Evolutionary conservation across 768 basidiomycete genomes (phyloP), one percentile per base, ranked within the genome.

Genomic region (Boletus tylopilopsis): DNA sequence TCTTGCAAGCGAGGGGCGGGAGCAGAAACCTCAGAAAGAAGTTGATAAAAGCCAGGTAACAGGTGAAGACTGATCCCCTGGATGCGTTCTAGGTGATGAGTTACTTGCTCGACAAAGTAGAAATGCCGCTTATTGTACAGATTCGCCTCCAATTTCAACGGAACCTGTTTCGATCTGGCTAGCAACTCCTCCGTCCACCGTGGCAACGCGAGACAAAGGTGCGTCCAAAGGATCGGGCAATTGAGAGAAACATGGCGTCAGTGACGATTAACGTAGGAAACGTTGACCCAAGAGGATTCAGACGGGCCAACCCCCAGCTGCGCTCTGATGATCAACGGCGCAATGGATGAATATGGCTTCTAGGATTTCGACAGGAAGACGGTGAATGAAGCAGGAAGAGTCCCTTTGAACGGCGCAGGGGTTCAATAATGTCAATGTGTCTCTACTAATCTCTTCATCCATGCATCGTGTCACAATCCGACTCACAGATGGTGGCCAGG

Each of bases 161-260:
- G 61, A 9, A 71, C 71, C 58, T 61, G 68, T 47, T 73, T 76
- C 0, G 76, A 78, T n/a, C 77, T 67, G 25, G 58, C 60, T 25
- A 78, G 45, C 69, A 75, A 73, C 54, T 72, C 73, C 30, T 69
- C 59, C 8, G 67, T 67, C 70, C 73, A 73, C 36, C 51, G 58
- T 1, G 67, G 63, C 9, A 63, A 64, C 4, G 45, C 52, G 33
- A 72, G 63, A 11, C 66, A 54, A 19, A 69, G 60, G 33, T 57
- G 55, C 15, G 47, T 64, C 76, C 77, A 79, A 32, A 78, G 63
- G 15, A 37, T 51, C 3, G 74, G 68, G 41, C 63, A 71, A 33
- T 60, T 62, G 2, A 77, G 53, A 10, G 75, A 73, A 2, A 76
- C 69, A 0, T 65, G 45, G n/a, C 76, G 70, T 74, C 75, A 78